Base-by-base conservation (phyloP, 768 basidiomycete genomes). In the Boletus pseudopeckii region DNA sequence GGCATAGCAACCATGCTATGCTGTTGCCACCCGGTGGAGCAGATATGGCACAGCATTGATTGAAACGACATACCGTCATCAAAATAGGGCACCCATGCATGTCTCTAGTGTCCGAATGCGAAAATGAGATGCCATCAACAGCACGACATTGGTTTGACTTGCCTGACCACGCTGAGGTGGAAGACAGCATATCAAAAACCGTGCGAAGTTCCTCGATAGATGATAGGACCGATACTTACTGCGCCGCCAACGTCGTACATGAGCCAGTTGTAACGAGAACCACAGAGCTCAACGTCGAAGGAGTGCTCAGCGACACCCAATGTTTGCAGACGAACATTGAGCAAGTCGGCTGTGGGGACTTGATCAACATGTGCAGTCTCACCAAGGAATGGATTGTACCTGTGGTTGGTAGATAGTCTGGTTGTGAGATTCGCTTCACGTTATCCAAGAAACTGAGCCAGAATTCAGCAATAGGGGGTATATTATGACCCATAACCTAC, bases 231-330 rank as follows among this genome's bases (percentile, higher is more conserved):
- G 45, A 43, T 43, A 77, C 86, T 66, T 64, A 90, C 86, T 48
- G 87, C 86, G 43, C 90, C 90, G 38, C 90, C 89, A 36, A 92
- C 90, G 66, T 92, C 90, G 65, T 86, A 92, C 51, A 92, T 74
- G 53, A 83, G 80, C 89, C 90, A 92, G 49, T 84, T 80, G 64
- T 86, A 88, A 40, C 76, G 76, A 52, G 74, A 76, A 3, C 85
- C 84, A 38, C 79, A 81, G 56, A 84, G 78, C 53, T 77, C 76
- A 54, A 90, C 81, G 52, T 84, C 79, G 65, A 90, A 89, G 2
- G 80, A 75, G 64, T 90, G 87, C 59, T 92, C 89, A 52, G 84
- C 81, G 20, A 92, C 84, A 3, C 90, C 90, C 13, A 92, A 71
- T 0, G 90, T 91, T 71, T 89, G 89, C 33, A 92, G 71, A 22